Evolutionary conservation across 1,139 yeast genomes (phyloP).

Genomic region (Yamadazyma epiphylla): DNA sequence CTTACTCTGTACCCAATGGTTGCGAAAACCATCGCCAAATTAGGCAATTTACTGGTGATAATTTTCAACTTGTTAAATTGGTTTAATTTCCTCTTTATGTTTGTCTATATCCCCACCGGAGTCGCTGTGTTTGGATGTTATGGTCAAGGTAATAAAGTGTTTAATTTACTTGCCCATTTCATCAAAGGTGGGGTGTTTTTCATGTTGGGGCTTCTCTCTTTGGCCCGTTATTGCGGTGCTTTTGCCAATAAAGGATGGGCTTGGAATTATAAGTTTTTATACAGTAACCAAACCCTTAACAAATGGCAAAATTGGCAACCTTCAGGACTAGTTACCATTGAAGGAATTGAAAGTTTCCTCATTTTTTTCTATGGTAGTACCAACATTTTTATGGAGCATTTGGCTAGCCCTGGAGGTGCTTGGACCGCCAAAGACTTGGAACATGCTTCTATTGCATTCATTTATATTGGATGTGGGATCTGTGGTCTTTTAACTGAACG

Average conservation of each 20-base stretch:
- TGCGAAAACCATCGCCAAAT: slow-evolving; percentile 4
- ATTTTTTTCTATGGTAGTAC: slow-evolving; percentile 86
- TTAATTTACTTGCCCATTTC: slow-evolving; percentile 87
- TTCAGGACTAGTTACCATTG: slow-evolving; percentile 70
- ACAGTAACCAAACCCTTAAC: slow-evolving; percentile 14
- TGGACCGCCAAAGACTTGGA: slow-evolving; percentile 95
- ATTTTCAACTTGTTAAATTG: slow-evolving; percentile 57
- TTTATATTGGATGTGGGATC: slow-evolving; percentile 87
- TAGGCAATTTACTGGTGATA: slow-evolving; percentile 7
- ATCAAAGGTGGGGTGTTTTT: slow-evolving; percentile 94
- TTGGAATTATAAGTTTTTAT: slow-evolving; percentile 67
- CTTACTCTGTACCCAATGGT: slow-evolving; percentile 5
- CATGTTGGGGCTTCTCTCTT: slow-evolving; percentile 65
- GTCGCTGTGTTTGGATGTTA: slow-evolving; percentile 66
- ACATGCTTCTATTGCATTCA: slow-evolving; percentile 92
- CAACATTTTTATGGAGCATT: slow-evolving; percentile 84
- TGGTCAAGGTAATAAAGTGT: slow-evolving; percentile 65
- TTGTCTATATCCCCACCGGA: slow-evolving; percentile 68
- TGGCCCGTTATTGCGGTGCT: slow-evolving; percentile 85
- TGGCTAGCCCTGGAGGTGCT: slow-evolving; percentile 65
- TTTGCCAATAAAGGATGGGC: slow-evolving; percentile 79
- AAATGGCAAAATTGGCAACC: slow-evolving; percentile 40
- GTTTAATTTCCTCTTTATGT: slow-evolving; percentile 59
- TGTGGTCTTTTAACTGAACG: slow-evolving; percentile 83
- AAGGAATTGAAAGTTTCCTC: slow-evolving; percentile 72